These are phyloP conservation scores for Botrytis hyacinthi DNA, from an alignment of 2,329 filamentous ascomycete genomes.

Conservation along the genomic window DNA sequence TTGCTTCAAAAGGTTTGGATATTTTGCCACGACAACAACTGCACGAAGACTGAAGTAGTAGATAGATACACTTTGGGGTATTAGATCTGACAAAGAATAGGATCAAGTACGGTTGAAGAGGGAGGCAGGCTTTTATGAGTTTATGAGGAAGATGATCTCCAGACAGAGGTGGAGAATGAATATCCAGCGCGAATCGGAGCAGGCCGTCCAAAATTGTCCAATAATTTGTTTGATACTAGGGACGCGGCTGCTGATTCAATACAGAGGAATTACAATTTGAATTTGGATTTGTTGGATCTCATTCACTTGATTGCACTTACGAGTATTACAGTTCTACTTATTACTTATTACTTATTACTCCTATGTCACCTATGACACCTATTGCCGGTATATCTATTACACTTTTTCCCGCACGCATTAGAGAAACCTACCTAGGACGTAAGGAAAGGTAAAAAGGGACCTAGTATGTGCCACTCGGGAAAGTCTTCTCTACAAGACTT, in stretches of 20 bases:
- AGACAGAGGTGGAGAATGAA: conserved; percentile 9
- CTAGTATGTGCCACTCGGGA: not conserved
- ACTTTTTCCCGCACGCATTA: not conserved
- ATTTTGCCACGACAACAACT: conserved; percentile 1
- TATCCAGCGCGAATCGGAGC: conserved; percentile 12
- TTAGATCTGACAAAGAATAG: not conserved
- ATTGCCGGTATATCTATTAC: not conserved
- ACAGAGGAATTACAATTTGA: too few relatives aligned
- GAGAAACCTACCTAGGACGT: not conserved
- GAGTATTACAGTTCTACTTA: not conserved
- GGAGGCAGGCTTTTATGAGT: conserved; percentile 5
- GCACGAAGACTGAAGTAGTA: not conserved
- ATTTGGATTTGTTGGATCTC: not conserved
- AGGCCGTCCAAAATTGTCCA: not conserved
- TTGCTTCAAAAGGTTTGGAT: not conserved
- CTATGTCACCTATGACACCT: not conserved
- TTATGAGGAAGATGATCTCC: not conserved
- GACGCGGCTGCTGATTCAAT: not conserved
- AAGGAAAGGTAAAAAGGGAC: not conserved
- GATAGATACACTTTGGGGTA: not conserved
- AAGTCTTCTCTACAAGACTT: not conserved
- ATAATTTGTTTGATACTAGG: not conserved
- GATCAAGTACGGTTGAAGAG: not conserved
- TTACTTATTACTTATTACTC: too few relatives aligned
- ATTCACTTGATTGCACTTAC: not conserved